Evolutionary conservation across 768 basidiomycete species (phyloP).

Genomic region (Lanmaoa rubissima): DNA sequence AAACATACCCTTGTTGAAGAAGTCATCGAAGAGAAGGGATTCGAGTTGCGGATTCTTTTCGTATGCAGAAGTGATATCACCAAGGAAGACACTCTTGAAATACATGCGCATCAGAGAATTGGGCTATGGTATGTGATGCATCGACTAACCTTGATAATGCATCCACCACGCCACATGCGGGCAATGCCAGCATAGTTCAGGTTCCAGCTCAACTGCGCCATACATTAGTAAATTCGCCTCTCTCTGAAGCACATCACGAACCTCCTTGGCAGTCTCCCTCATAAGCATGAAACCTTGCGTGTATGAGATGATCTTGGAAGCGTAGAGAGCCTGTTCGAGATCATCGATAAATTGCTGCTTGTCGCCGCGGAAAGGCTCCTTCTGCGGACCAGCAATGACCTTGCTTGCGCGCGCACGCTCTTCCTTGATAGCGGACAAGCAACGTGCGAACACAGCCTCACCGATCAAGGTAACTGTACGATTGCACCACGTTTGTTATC

Average conservation of each 20-base stretch:
- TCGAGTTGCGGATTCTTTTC: slow-evolving; percentile 80
- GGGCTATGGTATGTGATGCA: slow-evolving; percentile 7
- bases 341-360: slow-evolving; percentile 99
- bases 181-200: slow-evolving; percentile 98
- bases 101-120: slow-evolving; percentile 8
- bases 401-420: slow-evolving; percentile 95
- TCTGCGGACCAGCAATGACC: slow-evolving; percentile 84
- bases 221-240: slow-evolving; percentile 3
- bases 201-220: slow-evolving; percentile 69
- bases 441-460: slow-evolving; percentile 98
- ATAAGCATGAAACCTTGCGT: slow-evolving; percentile 99
- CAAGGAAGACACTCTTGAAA: slow-evolving; percentile 81
- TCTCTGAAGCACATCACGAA: slow-evolving; percentile 25
- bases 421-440: slow-evolving; percentile 94
- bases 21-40: slow-evolving; percentile 92
- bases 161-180: slow-evolving; percentile 99
- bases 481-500: slow-evolving; percentile 10
- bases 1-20: slow-evolving; percentile 86
- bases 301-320: slow-evolving; percentile 99
- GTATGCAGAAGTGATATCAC: slow-evolving; percentile 91
- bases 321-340: slow-evolving; percentile 98
- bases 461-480: slow-evolving; percentile 91
- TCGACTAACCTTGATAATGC: slow-evolving; percentile 85
- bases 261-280: slow-evolving; percentile 96
- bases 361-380: slow-evolving; percentile 93